These are phyloP conservation scores for Cardiospermum halicacabum DNA, from an alignment of 345 rosid genomes.

Conservation along the genomic window DNA sequence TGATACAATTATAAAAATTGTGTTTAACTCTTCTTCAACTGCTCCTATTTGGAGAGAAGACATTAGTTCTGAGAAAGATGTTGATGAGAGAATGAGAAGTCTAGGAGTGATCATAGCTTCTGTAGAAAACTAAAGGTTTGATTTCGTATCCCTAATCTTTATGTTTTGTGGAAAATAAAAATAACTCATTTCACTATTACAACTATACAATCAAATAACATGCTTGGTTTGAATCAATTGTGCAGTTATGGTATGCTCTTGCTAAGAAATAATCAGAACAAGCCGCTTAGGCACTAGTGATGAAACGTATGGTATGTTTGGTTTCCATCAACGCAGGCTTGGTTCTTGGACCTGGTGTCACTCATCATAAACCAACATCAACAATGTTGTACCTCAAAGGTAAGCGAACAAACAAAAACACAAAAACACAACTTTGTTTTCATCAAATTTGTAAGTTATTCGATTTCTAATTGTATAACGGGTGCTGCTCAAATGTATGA, in stretches of 20 bases:
- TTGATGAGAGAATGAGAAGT: constrained; percentile 80
- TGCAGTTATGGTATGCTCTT: constrained; percentile 76
- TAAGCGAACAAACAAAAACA: too few relatives aligned
- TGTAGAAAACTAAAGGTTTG: constrained; percentile 72
- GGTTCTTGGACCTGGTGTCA: constrained; percentile 59
- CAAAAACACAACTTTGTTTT: too few relatives aligned
- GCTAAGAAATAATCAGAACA: constrained; percentile 75
- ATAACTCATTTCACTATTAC: too few relatives aligned
- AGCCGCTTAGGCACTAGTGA: constrained; percentile 92
- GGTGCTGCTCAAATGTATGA: constrained; percentile 83
- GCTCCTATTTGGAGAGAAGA: constrained; percentile 85
- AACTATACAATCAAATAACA: too few relatives aligned
- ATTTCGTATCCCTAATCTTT: neutral
- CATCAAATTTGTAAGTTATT: too few relatives aligned
- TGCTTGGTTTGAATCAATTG: too few relatives aligned
- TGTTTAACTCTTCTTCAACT: constrained; percentile 65
- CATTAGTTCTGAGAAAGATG: constrained; percentile 47
- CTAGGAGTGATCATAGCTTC: constrained; percentile 72
- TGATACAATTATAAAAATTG: constrained; percentile 48
- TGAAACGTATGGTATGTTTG: constrained; percentile 78
- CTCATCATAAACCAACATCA: constrained; percentile 58
- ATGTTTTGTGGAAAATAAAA: too few relatives aligned
- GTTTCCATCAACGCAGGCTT: constrained; percentile 78
- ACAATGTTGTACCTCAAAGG: constrained; percentile 82
- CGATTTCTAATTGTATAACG: too few relatives aligned